Evolutionary conservation across 345 rosid species (phyloP).

Genomic region (Eucalyptus urophylla): DNA sequence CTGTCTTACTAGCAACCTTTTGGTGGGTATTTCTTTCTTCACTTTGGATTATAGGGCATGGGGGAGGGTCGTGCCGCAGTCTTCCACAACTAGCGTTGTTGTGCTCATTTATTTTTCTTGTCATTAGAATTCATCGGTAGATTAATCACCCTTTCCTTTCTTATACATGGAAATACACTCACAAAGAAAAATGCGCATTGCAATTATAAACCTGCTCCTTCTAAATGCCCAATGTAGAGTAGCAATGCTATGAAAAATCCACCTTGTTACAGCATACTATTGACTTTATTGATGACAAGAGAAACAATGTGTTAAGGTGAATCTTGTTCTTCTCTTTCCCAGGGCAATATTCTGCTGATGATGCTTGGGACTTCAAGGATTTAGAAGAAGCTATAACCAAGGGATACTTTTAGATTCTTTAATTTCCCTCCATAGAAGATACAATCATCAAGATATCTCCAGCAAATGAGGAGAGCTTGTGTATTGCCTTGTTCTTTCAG

Average conservation of each 20-base stretch:
- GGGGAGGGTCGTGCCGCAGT: background rate
- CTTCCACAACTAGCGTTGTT: background rate
- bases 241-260: background rate
- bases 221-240: background rate
- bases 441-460: background rate
- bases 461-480: background rate
- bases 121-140: background rate
- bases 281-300: background rate
- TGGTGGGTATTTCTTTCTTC: background rate
- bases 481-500: background rate
- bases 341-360: constrained; percentile 80
- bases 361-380: constrained; percentile 85
- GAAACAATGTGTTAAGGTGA: background rate
- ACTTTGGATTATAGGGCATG: background rate
- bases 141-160: background rate
- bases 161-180: background rate
- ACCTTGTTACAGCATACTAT: background rate
- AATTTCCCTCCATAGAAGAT: background rate
- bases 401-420: constrained; percentile 36
- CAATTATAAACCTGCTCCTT: background rate
- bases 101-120: background rate
- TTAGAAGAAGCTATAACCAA: constrained; percentile 71
- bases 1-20: background rate
- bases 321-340: background rate
- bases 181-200: background rate